Evolutionary conservation across 116 monocot species (phyloP).

Genomic region (Phalaenopsis hybrid): DNA sequence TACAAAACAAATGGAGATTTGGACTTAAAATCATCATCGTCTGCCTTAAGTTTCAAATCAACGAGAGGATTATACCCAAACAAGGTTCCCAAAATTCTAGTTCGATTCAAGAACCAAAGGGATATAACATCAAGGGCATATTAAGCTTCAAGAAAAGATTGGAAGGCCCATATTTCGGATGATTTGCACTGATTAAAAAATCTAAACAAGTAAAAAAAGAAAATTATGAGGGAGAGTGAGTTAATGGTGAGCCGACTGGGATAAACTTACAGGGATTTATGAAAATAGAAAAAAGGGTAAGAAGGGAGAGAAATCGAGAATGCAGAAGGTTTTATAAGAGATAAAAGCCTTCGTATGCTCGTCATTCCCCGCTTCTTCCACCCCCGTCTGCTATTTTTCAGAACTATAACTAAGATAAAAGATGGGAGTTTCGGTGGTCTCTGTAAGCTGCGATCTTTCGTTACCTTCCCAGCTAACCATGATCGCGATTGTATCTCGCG

Average conservation of each 20-base stretch:
- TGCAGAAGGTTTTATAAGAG: neutral
- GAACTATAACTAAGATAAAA: no score
- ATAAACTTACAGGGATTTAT: neutral
- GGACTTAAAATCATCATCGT: no score
- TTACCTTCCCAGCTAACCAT: no score
- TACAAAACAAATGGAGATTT: no score
- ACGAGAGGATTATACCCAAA: no score
- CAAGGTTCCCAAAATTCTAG: no score
- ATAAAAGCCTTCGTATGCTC: neutral
- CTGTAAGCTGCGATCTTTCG: no score
- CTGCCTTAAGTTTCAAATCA: neutral
- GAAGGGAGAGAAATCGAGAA: neutral
- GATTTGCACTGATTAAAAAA: neutral
- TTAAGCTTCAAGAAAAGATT: neutral
- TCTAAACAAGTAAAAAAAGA: neutral
- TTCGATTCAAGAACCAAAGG: no score
- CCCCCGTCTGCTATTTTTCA: no score
- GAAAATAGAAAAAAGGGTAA: neutral
- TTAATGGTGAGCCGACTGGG: neutral
- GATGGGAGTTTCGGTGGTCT: no score
- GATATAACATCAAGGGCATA: neutral
- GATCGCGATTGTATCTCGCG: no score
- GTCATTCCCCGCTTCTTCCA: neutral
- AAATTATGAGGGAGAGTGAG: neutral
- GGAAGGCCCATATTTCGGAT: neutral